These are phyloP conservation scores for Prunella vulgaris DNA, from an alignment of 257 asterid species.

Conservation along the genomic window DNA sequence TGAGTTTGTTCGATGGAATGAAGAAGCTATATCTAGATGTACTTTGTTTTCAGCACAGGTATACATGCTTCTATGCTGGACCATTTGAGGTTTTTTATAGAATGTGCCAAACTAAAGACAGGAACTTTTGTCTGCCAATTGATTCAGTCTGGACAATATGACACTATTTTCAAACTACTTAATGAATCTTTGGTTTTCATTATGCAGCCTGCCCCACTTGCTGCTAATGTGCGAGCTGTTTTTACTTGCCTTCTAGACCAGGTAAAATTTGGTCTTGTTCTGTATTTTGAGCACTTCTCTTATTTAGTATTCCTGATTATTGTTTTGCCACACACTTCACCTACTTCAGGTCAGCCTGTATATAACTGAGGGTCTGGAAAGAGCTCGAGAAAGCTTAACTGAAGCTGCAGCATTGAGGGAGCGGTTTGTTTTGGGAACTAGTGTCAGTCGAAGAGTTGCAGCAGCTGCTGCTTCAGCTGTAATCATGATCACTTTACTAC, in stretches of 20 bases:
- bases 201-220: conserved; percentile 83
- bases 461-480: conserved; percentile 98
- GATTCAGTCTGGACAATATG: neutral
- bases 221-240: conserved; percentile 79
- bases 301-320: conserved; percentile 12
- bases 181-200: conserved; percentile 19
- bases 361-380: conserved; percentile 94
- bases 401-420: conserved; percentile 98
- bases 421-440: conserved; percentile 84
- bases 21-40: conserved; percentile 90
- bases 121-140: conserved; percentile 8
- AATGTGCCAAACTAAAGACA: neutral
- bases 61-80: conserved; percentile 17
- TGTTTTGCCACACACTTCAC: conserved; percentile 16
- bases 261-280: conserved; percentile 40
- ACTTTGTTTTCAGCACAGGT: conserved; percentile 83
- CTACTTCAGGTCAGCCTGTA: conserved; percentile 70
- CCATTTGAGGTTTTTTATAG: neutral
- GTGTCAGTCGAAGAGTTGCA: conserved; percentile 90
- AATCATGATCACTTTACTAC: conserved; percentile 33
- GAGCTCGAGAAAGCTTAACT: conserved; percentile 87
- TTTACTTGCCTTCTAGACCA: conserved; percentile 94
- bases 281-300: conserved; percentile 18
- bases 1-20: conserved; percentile 97
- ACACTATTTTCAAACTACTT: neutral